Conservation (phyloP, 106 monocot species). For the Acorus calamus region DNA sequence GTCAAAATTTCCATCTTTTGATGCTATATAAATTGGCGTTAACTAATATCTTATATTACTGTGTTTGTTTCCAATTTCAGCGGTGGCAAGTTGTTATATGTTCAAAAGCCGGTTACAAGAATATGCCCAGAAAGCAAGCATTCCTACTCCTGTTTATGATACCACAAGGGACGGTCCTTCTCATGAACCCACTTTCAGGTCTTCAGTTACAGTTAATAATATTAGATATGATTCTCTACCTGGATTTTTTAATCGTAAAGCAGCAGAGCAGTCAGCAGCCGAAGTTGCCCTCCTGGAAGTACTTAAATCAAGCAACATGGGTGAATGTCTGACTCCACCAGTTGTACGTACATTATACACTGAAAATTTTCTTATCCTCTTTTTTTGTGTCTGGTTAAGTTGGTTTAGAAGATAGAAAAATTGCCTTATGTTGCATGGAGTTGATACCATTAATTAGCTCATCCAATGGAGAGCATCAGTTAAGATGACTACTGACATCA, state of each 20-base stretch:
- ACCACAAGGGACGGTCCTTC: conserved; percentile 89
- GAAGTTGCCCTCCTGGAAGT: conserved; percentile 77
- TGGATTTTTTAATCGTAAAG: conserved; percentile 82
- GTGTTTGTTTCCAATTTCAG: conserved; percentile 9
- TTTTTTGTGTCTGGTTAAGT: no score
- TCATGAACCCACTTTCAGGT: conserved; percentile 83
- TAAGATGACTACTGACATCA: no score
- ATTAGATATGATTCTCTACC: conserved; percentile 71
- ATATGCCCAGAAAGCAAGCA: conserved; percentile 69
- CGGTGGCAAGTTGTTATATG: conserved; percentile 55
- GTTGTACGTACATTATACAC: conserved; percentile 46
- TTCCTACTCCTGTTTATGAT: conserved; percentile 74
- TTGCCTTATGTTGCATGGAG: no score
- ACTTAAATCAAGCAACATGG: conserved; percentile 38
- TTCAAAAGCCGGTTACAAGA: conserved; percentile 95
- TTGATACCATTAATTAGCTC: no score
- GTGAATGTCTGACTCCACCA: conserved; percentile 32
- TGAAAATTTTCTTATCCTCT: background rate
- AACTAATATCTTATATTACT: no score
- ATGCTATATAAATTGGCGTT: no score
- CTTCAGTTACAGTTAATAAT: conserved; percentile 67
- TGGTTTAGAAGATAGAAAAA: no score
- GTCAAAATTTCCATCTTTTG: no score
- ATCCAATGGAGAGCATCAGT: no score
- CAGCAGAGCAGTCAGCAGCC: conserved; percentile 90